Conservation (phyloP, 345 rosid species). For the Citrus sinensis region DNA sequence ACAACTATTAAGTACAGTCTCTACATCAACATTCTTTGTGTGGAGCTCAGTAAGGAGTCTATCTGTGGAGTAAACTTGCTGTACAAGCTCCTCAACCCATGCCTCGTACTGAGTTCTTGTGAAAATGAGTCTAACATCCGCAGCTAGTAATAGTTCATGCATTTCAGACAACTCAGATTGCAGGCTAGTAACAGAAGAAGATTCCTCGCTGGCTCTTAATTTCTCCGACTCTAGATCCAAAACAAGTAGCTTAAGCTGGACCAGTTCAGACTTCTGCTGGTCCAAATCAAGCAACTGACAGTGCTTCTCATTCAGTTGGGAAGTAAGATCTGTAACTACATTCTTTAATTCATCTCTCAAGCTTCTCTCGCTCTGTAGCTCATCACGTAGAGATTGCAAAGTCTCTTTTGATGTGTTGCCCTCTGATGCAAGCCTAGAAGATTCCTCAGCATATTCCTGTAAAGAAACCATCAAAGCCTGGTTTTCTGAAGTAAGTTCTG, state of each 20-base stretch:
- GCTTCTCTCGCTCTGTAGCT: constrained; percentile 52
- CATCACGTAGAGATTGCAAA: constrained; percentile 35
- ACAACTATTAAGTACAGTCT: constrained; percentile 45
- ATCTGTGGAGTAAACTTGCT: constrained; percentile 40
- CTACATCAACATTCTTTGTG: constrained; percentile 50
- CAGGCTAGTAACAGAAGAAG: constrained; percentile 42
- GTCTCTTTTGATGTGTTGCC: constrained; percentile 41
- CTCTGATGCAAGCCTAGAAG: constrained; percentile 42
- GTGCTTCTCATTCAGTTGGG: constrained; percentile 52
- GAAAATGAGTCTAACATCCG: constrained; percentile 49
- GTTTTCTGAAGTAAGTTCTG: constrained; percentile 56
- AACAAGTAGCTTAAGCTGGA: constrained; percentile 49
- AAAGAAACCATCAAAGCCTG: constrained; percentile 45
- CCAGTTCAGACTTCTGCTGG: constrained; percentile 50
- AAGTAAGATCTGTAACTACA: constrained; percentile 44
- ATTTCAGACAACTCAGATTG: constrained; percentile 64
- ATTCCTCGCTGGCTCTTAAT: constrained; percentile 37
- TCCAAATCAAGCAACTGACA: constrained; percentile 46
- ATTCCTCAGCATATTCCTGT: constrained; percentile 49
- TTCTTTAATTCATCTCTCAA: constrained; percentile 38
- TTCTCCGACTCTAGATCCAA: constrained; percentile 64
- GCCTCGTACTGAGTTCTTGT: constrained; percentile 49
- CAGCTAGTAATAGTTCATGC: constrained; percentile 47
- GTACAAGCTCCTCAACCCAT: constrained; percentile 42
- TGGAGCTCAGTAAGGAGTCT: constrained; percentile 42